Evolutionary conservation across 306 rosid genomes (phyloP), one percentile per base, ranked within the genome.

Genomic region (Cucurbita maxima): DNA sequence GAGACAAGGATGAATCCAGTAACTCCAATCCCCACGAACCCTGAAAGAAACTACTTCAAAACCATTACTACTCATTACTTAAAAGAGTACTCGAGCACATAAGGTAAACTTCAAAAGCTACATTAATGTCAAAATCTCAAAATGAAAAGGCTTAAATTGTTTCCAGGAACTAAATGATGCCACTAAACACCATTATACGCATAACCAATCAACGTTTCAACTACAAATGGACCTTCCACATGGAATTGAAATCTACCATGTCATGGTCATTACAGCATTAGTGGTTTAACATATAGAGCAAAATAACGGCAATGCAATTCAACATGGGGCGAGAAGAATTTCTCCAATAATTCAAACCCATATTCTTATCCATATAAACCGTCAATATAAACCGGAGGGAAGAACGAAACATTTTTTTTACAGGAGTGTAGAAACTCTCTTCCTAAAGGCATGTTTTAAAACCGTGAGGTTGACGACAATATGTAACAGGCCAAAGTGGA

Each of bases 21-120:
- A 20, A 91, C 83, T 81, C 97, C 96, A 58, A 85, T 88, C 83
- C 92, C 91, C 78, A 89, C 86, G 64, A 83, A 76, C 72, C 96
- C 97, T 95, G 96, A 82, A 87, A 95, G 80, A 87, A 85, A 84
- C 74, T 70, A 82, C 96, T 91, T 89, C 86, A 79, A 71, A 84
- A 80, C 78, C 80, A 80, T 86, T 78, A 86, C 83, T 85, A 72
- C 50, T 40, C 8, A 25, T 54, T 36, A 38, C n/a, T 37, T 36
- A 19, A 51, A 36, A 19, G n/a, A 30, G 51, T n/a, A 54, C 3
- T 45, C 13, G 12, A 72, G 18, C 48, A 54, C 36, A 41, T 10
- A 54, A 72, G 38, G 19, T 34, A 34, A 72, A 36, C 8, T 8
- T 53, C n/a, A 16, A 34, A 53, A 71, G 53, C 48, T 11, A 34